phyloP scores from a whole-genome alignment of 1,284 basidiomycete species.

The Phylloboletellus chloephorus region DNA sequence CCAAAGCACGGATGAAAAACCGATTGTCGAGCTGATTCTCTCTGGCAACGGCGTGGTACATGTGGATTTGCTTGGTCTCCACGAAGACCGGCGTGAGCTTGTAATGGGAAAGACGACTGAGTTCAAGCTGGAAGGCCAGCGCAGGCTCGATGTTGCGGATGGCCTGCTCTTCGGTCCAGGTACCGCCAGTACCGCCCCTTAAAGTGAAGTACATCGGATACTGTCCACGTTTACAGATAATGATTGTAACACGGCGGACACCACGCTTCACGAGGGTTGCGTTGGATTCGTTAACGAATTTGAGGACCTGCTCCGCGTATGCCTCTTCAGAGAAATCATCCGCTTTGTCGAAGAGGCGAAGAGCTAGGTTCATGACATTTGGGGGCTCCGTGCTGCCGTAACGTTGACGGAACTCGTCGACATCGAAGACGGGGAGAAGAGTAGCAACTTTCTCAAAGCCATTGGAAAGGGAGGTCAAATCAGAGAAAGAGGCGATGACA shows the following conservation, averaged over 20 bases:
- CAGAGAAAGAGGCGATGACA: constrained; percentile 84
- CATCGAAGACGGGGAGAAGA: constrained; percentile 68
- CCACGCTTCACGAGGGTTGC: constrained; percentile 67
- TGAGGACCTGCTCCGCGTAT: constrained; percentile 73
- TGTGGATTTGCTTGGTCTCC: constrained; percentile 92
- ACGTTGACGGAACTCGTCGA: constrained; percentile 65
- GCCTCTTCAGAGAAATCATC: constrained; percentile 75
- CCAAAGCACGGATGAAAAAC: constrained; percentile 96
- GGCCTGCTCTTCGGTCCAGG: constrained; percentile 92
- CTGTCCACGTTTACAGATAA: constrained; percentile 86
- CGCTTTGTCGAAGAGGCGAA: constrained; percentile 75
- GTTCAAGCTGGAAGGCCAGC: constrained; percentile 96
- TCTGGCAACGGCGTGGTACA: constrained; percentile 92
- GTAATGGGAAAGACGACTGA: constrained; percentile 94
- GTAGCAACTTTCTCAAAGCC: constrained; percentile 72
- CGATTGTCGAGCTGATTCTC: constrained; percentile 96
- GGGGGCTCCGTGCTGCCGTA: constrained; percentile 72
- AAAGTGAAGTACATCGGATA: constrained; percentile 97
- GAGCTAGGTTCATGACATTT: constrained; percentile 91
- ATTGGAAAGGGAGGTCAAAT: constrained; percentile 62
- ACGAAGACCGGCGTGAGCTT: constrained; percentile 92
- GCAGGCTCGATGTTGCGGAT: constrained; percentile 99
- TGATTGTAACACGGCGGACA: constrained; percentile 87
- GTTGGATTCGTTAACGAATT: constrained; percentile 71
- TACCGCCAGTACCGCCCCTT: constrained; percentile 66